Evolutionary conservation across 208 protist genomes (phyloP).

Genomic region (Trypanosoma boissoni): DNA sequence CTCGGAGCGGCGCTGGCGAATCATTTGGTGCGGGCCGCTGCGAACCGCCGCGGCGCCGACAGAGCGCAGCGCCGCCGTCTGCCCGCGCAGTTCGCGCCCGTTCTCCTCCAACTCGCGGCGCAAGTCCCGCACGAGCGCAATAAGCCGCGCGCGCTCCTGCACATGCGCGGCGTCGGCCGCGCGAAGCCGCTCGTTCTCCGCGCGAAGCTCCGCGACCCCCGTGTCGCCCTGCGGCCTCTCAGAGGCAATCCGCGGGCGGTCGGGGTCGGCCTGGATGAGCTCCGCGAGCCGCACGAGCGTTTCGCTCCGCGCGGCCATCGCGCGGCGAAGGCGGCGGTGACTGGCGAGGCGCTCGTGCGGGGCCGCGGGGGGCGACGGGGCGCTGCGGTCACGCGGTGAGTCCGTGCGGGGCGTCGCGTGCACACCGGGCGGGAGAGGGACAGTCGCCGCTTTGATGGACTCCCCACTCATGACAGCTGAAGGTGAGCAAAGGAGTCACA

Average conservation of each 20-base stretch:
- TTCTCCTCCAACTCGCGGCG: slow-evolving; percentile 55
- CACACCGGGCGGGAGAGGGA: slow-evolving; percentile 7
- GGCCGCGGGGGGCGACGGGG: no score
- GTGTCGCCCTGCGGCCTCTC: slow-evolving; percentile 42
- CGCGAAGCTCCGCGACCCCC: slow-evolving; percentile 37
- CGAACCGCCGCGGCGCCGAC: slow-evolving; percentile 46
- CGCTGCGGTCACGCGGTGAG: background rate
- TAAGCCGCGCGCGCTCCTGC: slow-evolving; percentile 30
- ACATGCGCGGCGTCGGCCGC: slow-evolving; percentile 24
- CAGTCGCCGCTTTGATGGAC: background rate
- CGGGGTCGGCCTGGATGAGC: background rate
- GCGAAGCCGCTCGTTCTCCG: slow-evolving; percentile 56
- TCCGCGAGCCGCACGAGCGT: background rate
- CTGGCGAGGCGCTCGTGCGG: slow-evolving; percentile 15
- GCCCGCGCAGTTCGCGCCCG: slow-evolving; percentile 42
- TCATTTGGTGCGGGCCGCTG: slow-evolving; percentile 51
- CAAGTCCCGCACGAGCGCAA: slow-evolving; percentile 41
- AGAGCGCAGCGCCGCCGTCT: slow-evolving; percentile 49
- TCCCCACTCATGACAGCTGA: background rate
- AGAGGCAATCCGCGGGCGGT: background rate
- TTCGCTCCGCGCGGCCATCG: slow-evolving; percentile 20
- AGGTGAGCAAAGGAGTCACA: no score
- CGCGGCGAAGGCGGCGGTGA: slow-evolving; percentile 18
- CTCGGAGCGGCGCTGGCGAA: slow-evolving; percentile 30
- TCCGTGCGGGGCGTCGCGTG: background rate